A percentile compares a stretch with the other conserved stretches of the same genome.
Conservation (phyloP, 345 rosid genomes). For the Barbarea vulgaris region DNA sequence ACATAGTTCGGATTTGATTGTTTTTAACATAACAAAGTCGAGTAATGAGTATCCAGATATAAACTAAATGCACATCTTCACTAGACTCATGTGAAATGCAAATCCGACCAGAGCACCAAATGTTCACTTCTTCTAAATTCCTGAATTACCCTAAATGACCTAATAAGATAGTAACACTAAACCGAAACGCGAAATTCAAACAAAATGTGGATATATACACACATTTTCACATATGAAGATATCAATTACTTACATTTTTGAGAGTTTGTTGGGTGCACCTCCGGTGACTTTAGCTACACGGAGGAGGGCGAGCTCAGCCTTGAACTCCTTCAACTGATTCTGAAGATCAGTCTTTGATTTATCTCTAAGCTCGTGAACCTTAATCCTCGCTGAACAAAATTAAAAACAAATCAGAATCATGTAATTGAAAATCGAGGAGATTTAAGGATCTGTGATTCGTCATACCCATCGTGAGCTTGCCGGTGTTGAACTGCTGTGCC, state of each 20-base stretch:
- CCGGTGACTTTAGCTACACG: constrained; percentile 73
- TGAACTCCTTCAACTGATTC: constrained; percentile 52
- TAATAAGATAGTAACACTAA: not conserved
- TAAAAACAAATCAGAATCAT: not conserved
- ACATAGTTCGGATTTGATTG: not conserved
- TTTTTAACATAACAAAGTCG: not conserved
- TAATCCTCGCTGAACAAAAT: constrained; percentile 47
- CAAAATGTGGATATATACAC: not conserved
- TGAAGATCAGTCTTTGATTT: constrained; percentile 54
- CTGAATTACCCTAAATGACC: not conserved
- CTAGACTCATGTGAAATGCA: too few species aligned
- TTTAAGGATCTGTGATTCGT: not conserved
- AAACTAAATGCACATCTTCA: not conserved
- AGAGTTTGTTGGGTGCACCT: constrained; percentile 71
- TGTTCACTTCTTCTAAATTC: not conserved
- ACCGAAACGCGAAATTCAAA: not conserved
- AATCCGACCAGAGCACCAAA: not conserved
- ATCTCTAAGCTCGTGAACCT: constrained; percentile 63
- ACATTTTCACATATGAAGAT: not conserved
- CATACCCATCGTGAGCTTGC: constrained; percentile 37
- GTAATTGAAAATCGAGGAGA: not conserved
- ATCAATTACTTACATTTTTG: constrained; percentile 49
- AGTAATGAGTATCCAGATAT: not conserved
- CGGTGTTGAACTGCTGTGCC: constrained; percentile 9
- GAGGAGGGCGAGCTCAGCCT: constrained; percentile 64